These are phyloP conservation scores for Symbiodinium natans DNA, from an alignment of 73 alveolate genomes.

Conservation along the genomic window DNA sequence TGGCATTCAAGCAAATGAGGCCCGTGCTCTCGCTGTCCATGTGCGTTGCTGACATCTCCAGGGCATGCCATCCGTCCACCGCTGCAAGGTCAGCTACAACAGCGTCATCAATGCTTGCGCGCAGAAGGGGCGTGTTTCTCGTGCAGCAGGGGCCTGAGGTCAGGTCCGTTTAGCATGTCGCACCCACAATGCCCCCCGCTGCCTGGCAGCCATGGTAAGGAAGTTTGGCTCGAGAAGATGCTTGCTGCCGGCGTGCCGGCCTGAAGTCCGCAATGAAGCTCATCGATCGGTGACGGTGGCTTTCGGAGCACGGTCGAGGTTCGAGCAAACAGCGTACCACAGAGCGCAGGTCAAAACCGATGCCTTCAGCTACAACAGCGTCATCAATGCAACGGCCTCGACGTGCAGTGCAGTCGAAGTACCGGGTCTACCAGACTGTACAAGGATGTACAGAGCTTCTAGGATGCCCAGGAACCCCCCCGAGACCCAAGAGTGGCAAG, in stretches of 20 bases:
- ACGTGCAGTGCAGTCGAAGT: too few species aligned
- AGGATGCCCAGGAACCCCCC: too few species aligned
- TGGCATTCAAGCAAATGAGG: constrained; percentile 91
- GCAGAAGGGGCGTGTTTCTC: constrained; percentile 85
- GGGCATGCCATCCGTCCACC: neutral
- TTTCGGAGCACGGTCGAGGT: neutral
- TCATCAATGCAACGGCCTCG: constrained; percentile 38
- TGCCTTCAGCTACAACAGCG: constrained; percentile 92
- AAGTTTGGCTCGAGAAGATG: constrained; percentile 88
- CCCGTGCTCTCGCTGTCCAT: neutral
- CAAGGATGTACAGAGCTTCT: too few species aligned
- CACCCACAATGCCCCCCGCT: neutral
- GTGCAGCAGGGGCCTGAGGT: constrained; percentile 12
- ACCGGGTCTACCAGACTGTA: too few species aligned
- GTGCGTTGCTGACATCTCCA: too few species aligned
- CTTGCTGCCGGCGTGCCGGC: constrained; percentile 54
- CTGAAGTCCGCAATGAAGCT: neutral
- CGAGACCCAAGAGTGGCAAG: too few species aligned
- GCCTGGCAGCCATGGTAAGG: neutral
- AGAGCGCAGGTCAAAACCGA: constrained; percentile 73
- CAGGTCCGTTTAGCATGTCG: neutral
- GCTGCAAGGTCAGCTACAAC: constrained; percentile 67
- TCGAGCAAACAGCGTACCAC: too few species aligned
- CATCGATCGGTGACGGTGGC: neutral
- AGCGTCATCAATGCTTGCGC: constrained; percentile 91